Percentiles rank a stretch among this genome's conserved stretches.
These are phyloP conservation scores for Hypoxylon sp. DNA, from an alignment of 2,329 filamentous ascomycete species.

Conservation along the genomic window DNA sequence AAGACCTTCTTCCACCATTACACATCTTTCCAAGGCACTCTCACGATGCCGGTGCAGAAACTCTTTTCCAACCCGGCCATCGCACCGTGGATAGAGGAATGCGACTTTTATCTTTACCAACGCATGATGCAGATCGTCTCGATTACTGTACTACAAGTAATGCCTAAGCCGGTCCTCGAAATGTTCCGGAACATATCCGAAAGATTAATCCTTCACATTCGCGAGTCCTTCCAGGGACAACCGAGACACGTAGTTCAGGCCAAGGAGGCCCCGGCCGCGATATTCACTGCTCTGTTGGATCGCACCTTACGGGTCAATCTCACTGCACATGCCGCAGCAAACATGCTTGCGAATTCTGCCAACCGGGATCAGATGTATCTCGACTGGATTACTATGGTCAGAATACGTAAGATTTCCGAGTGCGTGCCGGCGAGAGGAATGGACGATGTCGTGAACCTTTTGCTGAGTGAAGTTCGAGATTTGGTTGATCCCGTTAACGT, in stretches of 20 bases:
- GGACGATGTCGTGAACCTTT: slow-evolving; percentile 75
- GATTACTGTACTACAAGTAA: slow-evolving; percentile 89
- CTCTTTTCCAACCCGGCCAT: slow-evolving; percentile 85
- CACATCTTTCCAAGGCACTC: slow-evolving; percentile 93
- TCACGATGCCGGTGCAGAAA: slow-evolving; percentile 97
- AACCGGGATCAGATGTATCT: slow-evolving; percentile 96
- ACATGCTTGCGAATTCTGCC: slow-evolving; percentile 89
- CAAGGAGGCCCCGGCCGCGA: slow-evolving; percentile 87
- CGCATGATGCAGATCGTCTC: slow-evolving; percentile 95
- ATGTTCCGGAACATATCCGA: slow-evolving; percentile 90
- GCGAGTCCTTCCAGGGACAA: slow-evolving; percentile 86
- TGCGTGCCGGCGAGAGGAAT: slow-evolving; percentile 73
- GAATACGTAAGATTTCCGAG: slow-evolving; percentile 74
- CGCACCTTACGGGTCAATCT: slow-evolving; percentile 92
- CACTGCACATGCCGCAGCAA: slow-evolving; percentile 92
- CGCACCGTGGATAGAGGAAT: slow-evolving; percentile 94
- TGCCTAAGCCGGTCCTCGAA: slow-evolving; percentile 88
- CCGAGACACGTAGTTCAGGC: slow-evolving; percentile 88
- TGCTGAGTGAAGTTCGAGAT: slow-evolving; percentile 77
- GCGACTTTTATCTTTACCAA: slow-evolving; percentile 95
- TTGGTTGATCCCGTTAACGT: slow-evolving; percentile 78
- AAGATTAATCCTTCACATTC: slow-evolving; percentile 83
- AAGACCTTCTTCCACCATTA: slow-evolving; percentile 97
- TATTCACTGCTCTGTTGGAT: slow-evolving; percentile 89
- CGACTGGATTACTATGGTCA: slow-evolving; percentile 83